Base-by-base conservation (phyloP, 768 basidiomycete genomes). In the Pleurotus eryngii region DNA sequence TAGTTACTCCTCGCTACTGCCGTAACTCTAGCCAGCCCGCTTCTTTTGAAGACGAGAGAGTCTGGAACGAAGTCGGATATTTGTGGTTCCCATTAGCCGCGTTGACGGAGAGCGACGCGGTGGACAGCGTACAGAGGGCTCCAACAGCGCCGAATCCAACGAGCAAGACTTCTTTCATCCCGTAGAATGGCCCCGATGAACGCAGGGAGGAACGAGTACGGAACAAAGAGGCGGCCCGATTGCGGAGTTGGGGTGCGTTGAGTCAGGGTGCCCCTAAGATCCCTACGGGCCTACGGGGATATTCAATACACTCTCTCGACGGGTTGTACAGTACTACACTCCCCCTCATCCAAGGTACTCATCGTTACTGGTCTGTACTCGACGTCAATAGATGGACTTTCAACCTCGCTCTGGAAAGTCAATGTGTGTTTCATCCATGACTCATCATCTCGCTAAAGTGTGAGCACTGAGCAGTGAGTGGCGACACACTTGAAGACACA, bases 371-470 rank as follows among this genome's bases (percentile, higher is more conserved):
- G 68, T 65, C 96, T 90, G 76, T 98, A 98, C 67, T 82, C 82
- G 72, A 99, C 84, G 40, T 86, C 86, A 59, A 98, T 92, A 56
- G 92, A 85, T 9, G 93, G 92, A 60, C 79, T 83, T 58, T 76
- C 72, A 58, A 80, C 72, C 66, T 96, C 87, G 57, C 76, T 83
- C 69, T 94, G 94, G 85, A 90, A 94, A 15, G 91, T 90, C 48
- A 98, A 83, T 1, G 93, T 92, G 70, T 92, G 92, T 76, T 90
- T 93, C 92, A 94, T 93, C 92, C 92, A 95, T 39, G 81, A 79
- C 45, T 83, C 81, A 67, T 99, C 96, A 68, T 98, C 94, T 74
- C 96, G 93, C 86, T 91, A 49, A 18, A 17, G 49, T 49, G 43
- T n/a, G 42, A 57, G 55, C 27, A 39, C 18, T 39, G 46, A 35